These are phyloP conservation scores for Pseudozyma flocculosa DNA, from an alignment of 1,284 basidiomycete species.

Conservation along the genomic window DNA sequence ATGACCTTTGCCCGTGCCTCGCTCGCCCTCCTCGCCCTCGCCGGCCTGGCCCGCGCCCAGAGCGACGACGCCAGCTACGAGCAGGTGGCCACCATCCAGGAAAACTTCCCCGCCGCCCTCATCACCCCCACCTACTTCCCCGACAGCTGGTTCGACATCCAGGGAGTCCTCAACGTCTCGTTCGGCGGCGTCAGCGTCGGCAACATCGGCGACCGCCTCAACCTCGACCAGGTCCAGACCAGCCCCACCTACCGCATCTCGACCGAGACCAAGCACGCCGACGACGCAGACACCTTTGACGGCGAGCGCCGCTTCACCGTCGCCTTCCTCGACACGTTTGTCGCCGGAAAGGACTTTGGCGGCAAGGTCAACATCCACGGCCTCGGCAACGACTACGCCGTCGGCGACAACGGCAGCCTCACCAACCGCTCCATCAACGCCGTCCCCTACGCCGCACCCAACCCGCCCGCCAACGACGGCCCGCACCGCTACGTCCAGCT, in stretches of 20 bases:
- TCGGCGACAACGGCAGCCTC: slow-evolving; percentile 16
- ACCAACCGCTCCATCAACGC: slow-evolving; percentile 20
- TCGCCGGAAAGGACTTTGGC: slow-evolving; percentile 30
- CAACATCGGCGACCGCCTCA: slow-evolving; percentile 33
- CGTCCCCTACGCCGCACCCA: slow-evolving; percentile 32
- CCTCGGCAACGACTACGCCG: slow-evolving; percentile 34
- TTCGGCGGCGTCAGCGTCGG: slow-evolving; percentile 23
- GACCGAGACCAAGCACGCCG: slow-evolving; percentile 15
- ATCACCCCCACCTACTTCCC: slow-evolving; percentile 25
- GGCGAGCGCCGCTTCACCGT: slow-evolving; percentile 25
- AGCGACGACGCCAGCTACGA: slow-evolving; percentile 26
- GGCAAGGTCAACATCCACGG: slow-evolving; percentile 30
- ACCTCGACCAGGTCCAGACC: slow-evolving; percentile 32
- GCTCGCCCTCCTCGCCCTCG: slow-evolving; percentile 25
- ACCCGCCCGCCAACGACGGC: slow-evolving; percentile 32
- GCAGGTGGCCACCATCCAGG: slow-evolving; percentile 32
- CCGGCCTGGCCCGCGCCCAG: slow-evolving; percentile 15
- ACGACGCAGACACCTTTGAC: slow-evolving; percentile 13
- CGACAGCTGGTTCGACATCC: slow-evolving; percentile 32
- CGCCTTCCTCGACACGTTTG: slow-evolving; percentile 29
- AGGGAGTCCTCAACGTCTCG: slow-evolving; percentile 39
- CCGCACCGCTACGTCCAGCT: slow-evolving; percentile 48
- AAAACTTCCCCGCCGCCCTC: slow-evolving; percentile 33
- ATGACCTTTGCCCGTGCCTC: slow-evolving; percentile 31
- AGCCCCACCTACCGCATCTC: slow-evolving; percentile 30